Percentiles rank a stretch among this genome's conserved stretches.
Evolutionary conservation across 768 basidiomycete genomes (phyloP).

Genomic region (Phanerodontia chrysosporium): DNA sequence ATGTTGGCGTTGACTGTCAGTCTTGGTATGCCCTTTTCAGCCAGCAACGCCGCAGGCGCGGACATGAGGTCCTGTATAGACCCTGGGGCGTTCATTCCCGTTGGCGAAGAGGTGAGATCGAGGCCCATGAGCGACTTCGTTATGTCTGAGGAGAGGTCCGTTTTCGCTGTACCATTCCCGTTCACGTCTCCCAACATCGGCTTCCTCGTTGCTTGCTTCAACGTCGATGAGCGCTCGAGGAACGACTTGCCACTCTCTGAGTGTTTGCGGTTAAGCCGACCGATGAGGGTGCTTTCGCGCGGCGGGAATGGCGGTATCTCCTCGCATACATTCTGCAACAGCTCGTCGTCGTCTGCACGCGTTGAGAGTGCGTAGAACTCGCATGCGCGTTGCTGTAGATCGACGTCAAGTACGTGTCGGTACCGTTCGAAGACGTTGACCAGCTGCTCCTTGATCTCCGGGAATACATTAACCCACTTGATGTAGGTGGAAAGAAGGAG

Average conservation of each 20-base stretch:
- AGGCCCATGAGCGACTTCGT: conserved; percentile 80
- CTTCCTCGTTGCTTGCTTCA: conserved; percentile 20
- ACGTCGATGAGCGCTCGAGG: conserved; percentile 64
- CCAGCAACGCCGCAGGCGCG: conserved; percentile 17
- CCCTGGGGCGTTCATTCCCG: conserved; percentile 15
- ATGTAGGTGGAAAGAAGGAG: conserved; percentile 95
- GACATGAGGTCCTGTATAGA: conserved; percentile 13
- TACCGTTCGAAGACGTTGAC: conserved; percentile 95
- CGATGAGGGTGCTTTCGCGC: conserved; percentile 85
- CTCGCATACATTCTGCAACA: conserved; percentile 92
- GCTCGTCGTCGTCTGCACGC: conserved; percentile 84
- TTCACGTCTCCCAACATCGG: conserved; percentile 32
- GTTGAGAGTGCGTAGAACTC: conserved; percentile 90
- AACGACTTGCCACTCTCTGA: conserved; percentile 94
- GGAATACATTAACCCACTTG: conserved; percentile 99
- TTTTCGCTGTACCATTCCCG: conserved; percentile 31
- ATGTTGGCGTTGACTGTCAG: conserved; percentile 67
- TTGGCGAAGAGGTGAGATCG: conserved; percentile 37
- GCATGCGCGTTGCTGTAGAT: conserved; percentile 97
- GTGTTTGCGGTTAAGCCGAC: conserved; percentile 83
- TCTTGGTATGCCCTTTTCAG: conserved; percentile 43
- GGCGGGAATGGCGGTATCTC: conserved; percentile 99
- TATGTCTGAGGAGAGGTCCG: conserved; percentile 50
- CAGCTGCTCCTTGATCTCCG: conserved; percentile 94
- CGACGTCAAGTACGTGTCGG: conserved; percentile 94